Percentiles rank a stretch among this genome's conserved stretches.
Conservation (phyloP, 169 alveolate species). For the Plasmodium yoelii region DNA sequence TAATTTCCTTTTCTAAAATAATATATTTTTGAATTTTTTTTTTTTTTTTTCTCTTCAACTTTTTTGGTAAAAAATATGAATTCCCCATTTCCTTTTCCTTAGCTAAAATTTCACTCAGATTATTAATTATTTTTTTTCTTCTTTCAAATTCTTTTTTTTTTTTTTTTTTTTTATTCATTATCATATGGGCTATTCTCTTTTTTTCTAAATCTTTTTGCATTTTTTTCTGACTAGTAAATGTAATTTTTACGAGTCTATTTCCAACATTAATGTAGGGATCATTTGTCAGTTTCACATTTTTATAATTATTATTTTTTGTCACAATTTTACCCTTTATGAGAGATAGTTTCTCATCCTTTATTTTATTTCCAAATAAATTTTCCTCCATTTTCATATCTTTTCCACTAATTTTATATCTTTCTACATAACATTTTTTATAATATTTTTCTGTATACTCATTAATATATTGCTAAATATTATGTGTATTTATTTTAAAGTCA, state of each 20-base stretch:
- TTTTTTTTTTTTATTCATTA: constrained; percentile 46
- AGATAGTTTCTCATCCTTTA: not conserved
- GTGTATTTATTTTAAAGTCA: no score
- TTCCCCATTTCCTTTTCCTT: constrained; percentile 66
- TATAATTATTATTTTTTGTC: not conserved
- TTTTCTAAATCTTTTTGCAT: constrained; percentile 18
- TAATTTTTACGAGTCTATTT: constrained; percentile 45
- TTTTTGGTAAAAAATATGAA: constrained; percentile 43
- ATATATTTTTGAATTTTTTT: constrained; percentile 28
- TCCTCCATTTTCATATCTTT: no score
- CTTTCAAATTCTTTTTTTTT: constrained; percentile 54
- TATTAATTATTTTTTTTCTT: constrained; percentile 38
- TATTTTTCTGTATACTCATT: no score
- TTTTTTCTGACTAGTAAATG: constrained; percentile 66
- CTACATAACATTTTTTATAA: not conserved
- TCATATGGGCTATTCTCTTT: constrained; percentile 17
- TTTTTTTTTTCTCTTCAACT: constrained; percentile 47
- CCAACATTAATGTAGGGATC: constrained; percentile 12
- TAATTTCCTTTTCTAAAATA: constrained; percentile 55
- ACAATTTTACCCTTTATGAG: not conserved
- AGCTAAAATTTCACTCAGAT: constrained; percentile 15
- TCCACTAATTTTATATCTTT: not conserved
- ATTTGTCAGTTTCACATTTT: not conserved
- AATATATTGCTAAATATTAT: no score
- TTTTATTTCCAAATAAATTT: not conserved